These are phyloP conservation scores for Intubia oerlemansii DNA, from an alignment of 2,329 filamentous ascomycete species.

Conservation along the genomic window DNA sequence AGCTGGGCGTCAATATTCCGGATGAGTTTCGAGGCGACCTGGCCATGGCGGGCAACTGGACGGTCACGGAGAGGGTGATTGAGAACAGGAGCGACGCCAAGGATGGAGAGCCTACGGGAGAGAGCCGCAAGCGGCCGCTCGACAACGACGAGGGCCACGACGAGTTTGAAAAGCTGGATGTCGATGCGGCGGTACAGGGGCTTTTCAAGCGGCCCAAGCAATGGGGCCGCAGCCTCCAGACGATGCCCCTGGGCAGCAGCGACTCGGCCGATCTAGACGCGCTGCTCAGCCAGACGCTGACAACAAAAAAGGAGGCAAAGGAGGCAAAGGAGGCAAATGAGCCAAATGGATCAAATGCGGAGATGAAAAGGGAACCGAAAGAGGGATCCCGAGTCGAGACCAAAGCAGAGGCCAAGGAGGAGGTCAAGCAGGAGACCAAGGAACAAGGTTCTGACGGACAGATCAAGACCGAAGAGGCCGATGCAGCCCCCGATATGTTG, in stretches of 20 bases:
- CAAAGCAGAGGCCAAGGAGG: constrained; percentile 3
- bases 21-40: constrained; percentile 58
- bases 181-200: constrained; percentile 33
- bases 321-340: constrained; percentile 8
- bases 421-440: neutral
- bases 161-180: constrained; percentile 32
- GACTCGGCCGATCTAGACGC: constrained; percentile 40
- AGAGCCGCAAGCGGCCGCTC: constrained; percentile 3
- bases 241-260: constrained; percentile 19
- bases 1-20: constrained; percentile 70
- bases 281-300: constrained; percentile 23
- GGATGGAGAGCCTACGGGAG: constrained; percentile 15
- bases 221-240: constrained; percentile 32
- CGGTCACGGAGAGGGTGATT: constrained; percentile 40
- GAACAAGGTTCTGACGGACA: neutral
- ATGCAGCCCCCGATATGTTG: neutral
- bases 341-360: too few species aligned
- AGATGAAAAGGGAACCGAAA: too few species aligned
- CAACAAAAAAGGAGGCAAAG: constrained; percentile 9
- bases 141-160: constrained; percentile 30
- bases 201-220: constrained; percentile 36
- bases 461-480: neutral
- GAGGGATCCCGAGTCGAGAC: too few species aligned
- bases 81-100: too few species aligned
- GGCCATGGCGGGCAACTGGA: constrained; percentile 81